Base-by-base conservation (phyloP, 2,329 filamentous ascomycete genomes). In the Penicillium sclerotigenum region DNA sequence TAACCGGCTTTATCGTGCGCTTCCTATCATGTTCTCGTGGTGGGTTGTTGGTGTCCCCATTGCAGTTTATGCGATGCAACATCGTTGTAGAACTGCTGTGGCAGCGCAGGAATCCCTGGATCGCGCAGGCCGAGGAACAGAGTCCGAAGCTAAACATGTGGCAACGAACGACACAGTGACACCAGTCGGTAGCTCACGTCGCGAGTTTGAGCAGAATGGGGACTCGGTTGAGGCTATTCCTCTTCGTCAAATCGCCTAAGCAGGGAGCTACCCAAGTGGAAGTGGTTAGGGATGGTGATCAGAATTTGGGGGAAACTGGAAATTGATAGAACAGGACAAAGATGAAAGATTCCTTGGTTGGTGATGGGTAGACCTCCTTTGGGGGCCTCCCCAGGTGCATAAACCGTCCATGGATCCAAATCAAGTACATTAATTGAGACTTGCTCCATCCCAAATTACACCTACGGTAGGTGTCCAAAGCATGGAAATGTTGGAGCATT, bases 11-110 rank as follows among this genome's bases (percentile, higher is more conserved):
- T 65, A 69, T 26, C 69, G 69, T 26, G 68, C 74, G 1, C 64
- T 79, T 26, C 73, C 75, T 0, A 68, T 77, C 20, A 54, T 78
- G 47, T 77, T 78, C 51, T 61, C 70, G 0, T 77, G 71, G 73
- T 74, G 72, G 68, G 22, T 73, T 22, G 47, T 52, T 1, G 49
- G 49, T 34, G 11, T 43, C 0, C 37, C 46, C 3, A 10, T 34
- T 20, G 37, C 52, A 13, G 52, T 54, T 2, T 43, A 43, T 54
- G 52, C 46, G 24, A 43, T 50, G 37, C 31, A 31, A 4, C 8
- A 50, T 20, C 52, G 52, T 10, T 54, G 52, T 5, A 54, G 14
- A 8, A 22, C 18, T 20, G 46, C 52, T 4, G n/a, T 37, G 11
- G 34, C 26, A 28, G 20, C 11, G 1, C 29, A 31, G 14, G 46